phyloP scores from a whole-genome alignment of 2,329 filamentous ascomycete genomes.

The Ascochyta fabae region DNA sequence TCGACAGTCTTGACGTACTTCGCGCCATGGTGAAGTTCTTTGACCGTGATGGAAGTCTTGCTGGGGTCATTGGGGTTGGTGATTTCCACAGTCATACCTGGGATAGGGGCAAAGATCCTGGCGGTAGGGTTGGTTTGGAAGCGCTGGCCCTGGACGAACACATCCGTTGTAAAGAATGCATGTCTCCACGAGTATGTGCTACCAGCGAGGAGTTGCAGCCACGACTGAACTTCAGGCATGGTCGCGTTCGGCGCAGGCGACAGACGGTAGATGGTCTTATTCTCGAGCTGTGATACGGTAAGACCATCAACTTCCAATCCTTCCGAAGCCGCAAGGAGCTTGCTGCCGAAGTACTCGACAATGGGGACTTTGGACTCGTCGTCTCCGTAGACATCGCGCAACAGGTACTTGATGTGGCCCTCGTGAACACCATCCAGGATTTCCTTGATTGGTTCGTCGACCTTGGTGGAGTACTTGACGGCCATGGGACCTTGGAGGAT shows the following conservation, averaged over 20 bases:
- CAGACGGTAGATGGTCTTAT: conserved; percentile 85
- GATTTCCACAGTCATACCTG: conserved; percentile 90
- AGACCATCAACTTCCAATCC: conserved; percentile 78
- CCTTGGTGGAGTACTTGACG: conserved; percentile 83
- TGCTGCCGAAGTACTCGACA: conserved; percentile 95
- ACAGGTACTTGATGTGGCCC: conserved; percentile 80
- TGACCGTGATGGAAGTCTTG: conserved; percentile 84
- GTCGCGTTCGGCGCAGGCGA: conserved; percentile 75
- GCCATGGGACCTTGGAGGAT: conserved; percentile 95
- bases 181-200: conserved; percentile 89
- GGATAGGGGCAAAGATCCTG: conserved; percentile 84
- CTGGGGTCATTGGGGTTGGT: conserved; percentile 78
- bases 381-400: conserved; percentile 78
- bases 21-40: conserved; percentile 84
- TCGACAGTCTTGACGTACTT: conserved; percentile 90
- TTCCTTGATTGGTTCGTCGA: conserved; percentile 93
- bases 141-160: conserved; percentile 92
- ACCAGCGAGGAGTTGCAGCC: conserved; percentile 88
- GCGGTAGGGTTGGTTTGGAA: conserved; percentile 97
- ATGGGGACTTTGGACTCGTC: conserved; percentile 78
- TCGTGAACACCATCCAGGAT: conserved; percentile 92
- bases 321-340: conserved; percentile 74
- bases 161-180: conserved; percentile 90
- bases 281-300: conserved; percentile 77
- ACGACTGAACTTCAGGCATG: conserved; percentile 80